Conservation (phyloP, 2,329 filamentous ascomycete genomes). For the Arthrobotrys sphaeroides region DNA sequence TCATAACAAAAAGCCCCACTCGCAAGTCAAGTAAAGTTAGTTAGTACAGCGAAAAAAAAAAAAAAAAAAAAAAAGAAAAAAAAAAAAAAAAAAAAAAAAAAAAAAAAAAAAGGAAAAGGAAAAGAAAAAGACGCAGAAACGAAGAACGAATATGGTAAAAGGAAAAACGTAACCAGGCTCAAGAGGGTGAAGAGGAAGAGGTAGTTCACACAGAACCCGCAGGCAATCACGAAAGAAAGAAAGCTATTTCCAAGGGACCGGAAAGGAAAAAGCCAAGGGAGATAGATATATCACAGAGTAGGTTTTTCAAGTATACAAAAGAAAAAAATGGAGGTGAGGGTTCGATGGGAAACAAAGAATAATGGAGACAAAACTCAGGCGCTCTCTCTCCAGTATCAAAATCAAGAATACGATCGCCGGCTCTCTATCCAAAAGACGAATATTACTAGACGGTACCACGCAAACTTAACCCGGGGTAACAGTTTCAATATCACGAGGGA, state of each 20-base stretch:
- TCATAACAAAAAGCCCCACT: constrained; percentile 9
- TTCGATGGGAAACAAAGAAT: background rate
- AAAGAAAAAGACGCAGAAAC: constrained; percentile 3
- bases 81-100: constrained; percentile 4
- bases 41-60: constrained; percentile 7
- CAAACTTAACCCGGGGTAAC: background rate
- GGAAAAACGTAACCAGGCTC: constrained; percentile 12
- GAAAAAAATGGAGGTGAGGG: background rate
- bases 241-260: constrained; percentile 3
- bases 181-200: constrained; percentile 3
- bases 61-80: constrained; percentile 11
- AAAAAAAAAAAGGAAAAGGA: background rate
- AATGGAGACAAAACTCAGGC: background rate
- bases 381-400: background rate
- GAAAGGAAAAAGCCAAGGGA: constrained; percentile 3
- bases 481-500: constrained; percentile 22
- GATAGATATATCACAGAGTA: constrained; percentile 18
- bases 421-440: background rate
- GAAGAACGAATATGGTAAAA: too few species aligned
- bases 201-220: background rate
- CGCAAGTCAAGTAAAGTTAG: background rate
- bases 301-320: constrained; percentile 20
- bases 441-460: background rate
- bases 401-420: background rate
- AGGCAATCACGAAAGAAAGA: background rate